These are phyloP conservation scores for Chytridium lagenaria DNA, from an alignment of 371 early-diverging fungal species.

Conservation along the genomic window DNA sequence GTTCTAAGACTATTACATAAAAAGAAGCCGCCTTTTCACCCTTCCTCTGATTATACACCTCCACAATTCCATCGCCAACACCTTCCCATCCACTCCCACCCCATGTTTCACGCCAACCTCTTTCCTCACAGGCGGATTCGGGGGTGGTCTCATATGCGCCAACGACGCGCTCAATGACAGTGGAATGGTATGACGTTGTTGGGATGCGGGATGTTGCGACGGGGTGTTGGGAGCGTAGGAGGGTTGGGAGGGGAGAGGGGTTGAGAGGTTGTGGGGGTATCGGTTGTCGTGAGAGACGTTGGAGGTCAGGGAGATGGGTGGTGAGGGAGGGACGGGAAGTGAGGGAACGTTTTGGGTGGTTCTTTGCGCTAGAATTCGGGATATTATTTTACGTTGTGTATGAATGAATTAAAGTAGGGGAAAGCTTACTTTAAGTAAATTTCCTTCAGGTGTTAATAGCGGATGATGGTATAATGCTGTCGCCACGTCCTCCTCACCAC, in stretches of 20 bases:
- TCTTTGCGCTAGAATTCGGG: neutral
- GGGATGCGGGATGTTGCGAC: neutral
- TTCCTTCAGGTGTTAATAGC: constrained; percentile 2
- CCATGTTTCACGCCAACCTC: neutral
- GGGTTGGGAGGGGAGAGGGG: constrained; percentile 1
- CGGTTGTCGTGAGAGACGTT: neutral
- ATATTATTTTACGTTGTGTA: neutral
- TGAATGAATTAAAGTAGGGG: too few relatives aligned
- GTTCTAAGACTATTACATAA: too few relatives aligned
- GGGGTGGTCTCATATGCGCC: constrained; percentile 13
- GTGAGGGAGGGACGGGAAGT: neutral
- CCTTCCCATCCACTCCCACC: constrained; percentile 18
- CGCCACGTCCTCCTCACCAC: neutral
- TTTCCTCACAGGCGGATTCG: neutral
- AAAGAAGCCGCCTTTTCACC: too few relatives aligned
- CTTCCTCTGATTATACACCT: constrained; percentile 16
- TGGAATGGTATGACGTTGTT: neutral
- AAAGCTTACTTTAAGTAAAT: neutral
- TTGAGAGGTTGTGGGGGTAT: neutral
- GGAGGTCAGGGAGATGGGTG: constrained; percentile 8
- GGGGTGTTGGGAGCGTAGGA: neutral
- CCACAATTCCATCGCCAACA: constrained; percentile 16
- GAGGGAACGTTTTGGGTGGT: neutral
- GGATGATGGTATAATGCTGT: constrained; percentile 8
- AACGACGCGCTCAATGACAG: constrained; percentile 14